Base-by-base conservation (phyloP, 805 yeast species). In the Cyberlindnera veronae region DNA sequence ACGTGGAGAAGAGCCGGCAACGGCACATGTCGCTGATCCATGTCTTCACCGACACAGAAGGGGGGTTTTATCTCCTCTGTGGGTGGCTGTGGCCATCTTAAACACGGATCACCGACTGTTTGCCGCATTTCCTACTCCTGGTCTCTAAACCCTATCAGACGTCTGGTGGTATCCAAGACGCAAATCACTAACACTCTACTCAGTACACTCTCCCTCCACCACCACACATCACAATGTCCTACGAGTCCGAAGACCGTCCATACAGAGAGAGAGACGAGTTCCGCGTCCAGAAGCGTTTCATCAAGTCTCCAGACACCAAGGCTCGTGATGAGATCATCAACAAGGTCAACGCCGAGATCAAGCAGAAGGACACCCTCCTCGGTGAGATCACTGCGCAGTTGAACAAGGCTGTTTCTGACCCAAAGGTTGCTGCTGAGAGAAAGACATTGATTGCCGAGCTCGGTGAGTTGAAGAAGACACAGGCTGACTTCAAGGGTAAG, bases 281-380 rank as follows among this genome's bases (percentile, higher is more conserved):
- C 39, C 47, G 51, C 29, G 55, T 48, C 39, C 58, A 54, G 48
- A 51, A 47, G 48, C 58, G 58, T 41, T 78, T 71, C 61, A 74
- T 82, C 64, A 84, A 84, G 63, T 79, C 83, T 57, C 95, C 95
- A 34, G 93, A 85, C 63, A 76, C 72, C 54, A 66, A 72, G 45
- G 79, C 69, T 40, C 72, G 81, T 64, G 84, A 84, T 60, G 74
- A 71, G 46, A 71, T 74, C 49, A 57, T 83, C 46, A 74, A 70
- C 27, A 68, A 67, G 45, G 63, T 82, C 51, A 75, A 76, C 46
- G 71, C 71, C 29, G 81, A 82, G 59, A 74, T 84, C 61, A 77
- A 79, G 55, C 74, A 74, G 57, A 69, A 81, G 60, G 86, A 81
- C 58, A 59, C 64, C 32, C 69, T 73, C 45, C 64, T 80, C 49